phyloP scores from a whole-genome alignment of 805 yeast species.

The Tetrapisispora fleetii region DNA sequence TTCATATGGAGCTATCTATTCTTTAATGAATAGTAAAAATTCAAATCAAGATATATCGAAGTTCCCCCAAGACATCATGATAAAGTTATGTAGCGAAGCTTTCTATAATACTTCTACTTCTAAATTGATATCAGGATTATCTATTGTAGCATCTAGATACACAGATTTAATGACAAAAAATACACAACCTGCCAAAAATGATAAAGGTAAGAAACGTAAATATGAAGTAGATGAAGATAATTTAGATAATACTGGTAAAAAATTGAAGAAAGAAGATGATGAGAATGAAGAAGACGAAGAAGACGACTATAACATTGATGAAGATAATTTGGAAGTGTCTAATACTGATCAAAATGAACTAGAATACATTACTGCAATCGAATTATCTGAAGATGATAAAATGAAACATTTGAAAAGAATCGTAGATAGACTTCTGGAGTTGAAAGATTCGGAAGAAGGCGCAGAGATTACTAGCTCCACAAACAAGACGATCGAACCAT shows the following conservation, averaged over 20 bases:
- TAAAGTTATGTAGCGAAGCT: slow-evolving; percentile 58
- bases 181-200: not conserved
- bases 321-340: slow-evolving; percentile 24
- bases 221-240: slow-evolving; percentile 17
- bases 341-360: slow-evolving; percentile 6
- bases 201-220: slow-evolving; percentile 7
- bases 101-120: slow-evolving; percentile 43
- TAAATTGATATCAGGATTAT: slow-evolving; percentile 53
- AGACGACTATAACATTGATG: slow-evolving; percentile 26
- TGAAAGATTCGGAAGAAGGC: slow-evolving; percentile 13
- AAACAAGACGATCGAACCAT: slow-evolving; percentile 15
- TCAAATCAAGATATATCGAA: slow-evolving; percentile 60
- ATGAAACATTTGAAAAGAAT: slow-evolving; percentile 38
- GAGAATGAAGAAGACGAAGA: slow-evolving; percentile 27
- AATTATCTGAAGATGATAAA: slow-evolving; percentile 44
- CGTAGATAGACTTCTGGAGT: slow-evolving; percentile 5
- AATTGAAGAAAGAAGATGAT: slow-evolving; percentile 4
- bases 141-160: slow-evolving; percentile 61
- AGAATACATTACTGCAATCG: slow-evolving; percentile 33
- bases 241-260: slow-evolving; percentile 4
- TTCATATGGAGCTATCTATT: slow-evolving; percentile 56
- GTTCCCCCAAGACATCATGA: slow-evolving; percentile 54
- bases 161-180: slow-evolving; percentile 33
- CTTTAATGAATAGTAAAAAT: slow-evolving; percentile 54
- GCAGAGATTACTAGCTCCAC: slow-evolving; percentile 5